Evolutionary conservation across 257 asterid genomes (phyloP).

Genomic region (Nicotiana paniculata): DNA sequence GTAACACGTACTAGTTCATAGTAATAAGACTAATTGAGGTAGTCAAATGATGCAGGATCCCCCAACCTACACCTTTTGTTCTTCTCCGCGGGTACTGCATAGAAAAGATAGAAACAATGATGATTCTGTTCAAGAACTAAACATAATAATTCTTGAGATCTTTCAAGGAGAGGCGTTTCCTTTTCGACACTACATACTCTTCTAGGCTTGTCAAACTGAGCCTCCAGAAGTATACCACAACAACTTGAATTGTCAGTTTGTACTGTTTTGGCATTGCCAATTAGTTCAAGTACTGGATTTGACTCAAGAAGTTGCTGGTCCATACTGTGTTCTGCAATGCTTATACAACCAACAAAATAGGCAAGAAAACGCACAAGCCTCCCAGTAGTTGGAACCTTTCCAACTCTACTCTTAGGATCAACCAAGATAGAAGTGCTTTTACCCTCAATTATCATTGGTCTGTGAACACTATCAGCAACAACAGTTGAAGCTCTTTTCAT

Average conservation of each 20-base stretch:
- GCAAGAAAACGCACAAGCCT: neutral
- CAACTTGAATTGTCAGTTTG: constrained; percentile 88
- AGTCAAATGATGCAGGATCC: constrained; percentile 61
- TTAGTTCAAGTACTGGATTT: constrained; percentile 88
- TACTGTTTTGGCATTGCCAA: constrained; percentile 88
- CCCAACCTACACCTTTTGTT: constrained; percentile 67
- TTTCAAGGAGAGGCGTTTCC: constrained; percentile 81
- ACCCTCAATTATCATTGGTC: too few relatives aligned
- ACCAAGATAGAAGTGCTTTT: too few relatives aligned
- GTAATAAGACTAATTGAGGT: constrained; percentile 75
- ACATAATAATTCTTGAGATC: constrained; percentile 88
- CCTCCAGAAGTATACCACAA: constrained; percentile 78
- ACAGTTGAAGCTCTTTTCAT: too few relatives aligned
- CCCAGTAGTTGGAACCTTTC: neutral
- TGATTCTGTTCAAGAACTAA: constrained; percentile 89
- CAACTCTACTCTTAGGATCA: too few relatives aligned
- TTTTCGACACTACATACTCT: constrained; percentile 90
- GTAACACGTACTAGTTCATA: constrained; percentile 63
- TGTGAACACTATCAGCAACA: too few relatives aligned
- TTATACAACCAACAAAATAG: neutral
- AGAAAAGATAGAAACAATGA: constrained; percentile 83
- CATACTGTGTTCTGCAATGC: neutral
- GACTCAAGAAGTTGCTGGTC: constrained; percentile 43
- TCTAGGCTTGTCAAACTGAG: constrained; percentile 74
- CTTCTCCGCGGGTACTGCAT: constrained; percentile 89